Evolutionary conservation across 805 yeast genomes (phyloP).

Genomic region (Hermanozyma aechmeae): DNA sequence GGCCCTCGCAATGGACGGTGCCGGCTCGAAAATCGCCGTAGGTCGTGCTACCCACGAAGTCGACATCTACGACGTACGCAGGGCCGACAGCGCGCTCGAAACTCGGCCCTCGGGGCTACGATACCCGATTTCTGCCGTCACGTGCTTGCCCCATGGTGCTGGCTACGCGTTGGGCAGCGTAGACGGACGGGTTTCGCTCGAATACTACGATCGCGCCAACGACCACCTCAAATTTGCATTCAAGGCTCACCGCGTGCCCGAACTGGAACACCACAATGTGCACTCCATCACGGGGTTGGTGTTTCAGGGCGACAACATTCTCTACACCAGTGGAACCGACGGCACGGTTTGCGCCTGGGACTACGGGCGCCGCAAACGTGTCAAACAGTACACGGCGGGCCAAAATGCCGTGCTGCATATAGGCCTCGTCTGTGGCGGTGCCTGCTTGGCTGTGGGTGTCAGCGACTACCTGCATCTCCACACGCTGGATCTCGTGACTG

Average conservation of each 20-base stretch:
- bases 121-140: slow-evolving; percentile 52
- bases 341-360: slow-evolving; percentile 45
- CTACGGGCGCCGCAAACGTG: slow-evolving; percentile 32
- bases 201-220: slow-evolving; percentile 42
- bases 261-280: slow-evolving; percentile 31
- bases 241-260: slow-evolving; percentile 66
- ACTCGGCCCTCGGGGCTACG: slow-evolving; percentile 56
- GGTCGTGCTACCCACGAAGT: slow-evolving; percentile 46
- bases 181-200: slow-evolving; percentile 79
- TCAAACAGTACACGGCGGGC: slow-evolving; percentile 20
- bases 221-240: slow-evolving; percentile 64
- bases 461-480: slow-evolving; percentile 2
- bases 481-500: no score
- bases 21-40: slow-evolving; percentile 36
- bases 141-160: slow-evolving; percentile 39
- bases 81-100: slow-evolving; percentile 35
- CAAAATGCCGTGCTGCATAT: slow-evolving; percentile 3
- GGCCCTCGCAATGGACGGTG: slow-evolving; percentile 54
- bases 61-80: slow-evolving; percentile 49
- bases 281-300: no score
- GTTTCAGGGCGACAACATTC: no score
- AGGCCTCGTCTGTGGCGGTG: slow-evolving; percentile 7
- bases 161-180: slow-evolving; percentile 65
- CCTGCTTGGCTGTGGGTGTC: slow-evolving; percentile 6
- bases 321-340: slow-evolving; percentile 48